Conservation (phyloP, 1,284 basidiomycete species). For the Veloporphyrellus conicus region DNA sequence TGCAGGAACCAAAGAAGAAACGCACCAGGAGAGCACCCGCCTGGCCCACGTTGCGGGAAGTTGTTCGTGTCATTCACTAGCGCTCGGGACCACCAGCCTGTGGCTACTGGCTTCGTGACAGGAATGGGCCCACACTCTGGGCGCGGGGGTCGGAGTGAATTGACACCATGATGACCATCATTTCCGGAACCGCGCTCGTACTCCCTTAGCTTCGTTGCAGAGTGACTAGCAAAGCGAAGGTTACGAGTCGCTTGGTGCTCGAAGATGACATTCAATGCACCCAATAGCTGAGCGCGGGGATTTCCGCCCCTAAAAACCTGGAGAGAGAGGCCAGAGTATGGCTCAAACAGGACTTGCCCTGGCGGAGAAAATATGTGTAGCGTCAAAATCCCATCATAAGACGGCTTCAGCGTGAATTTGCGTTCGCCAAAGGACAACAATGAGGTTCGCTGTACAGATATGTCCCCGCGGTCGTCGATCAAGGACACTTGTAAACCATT, state of each 20-base stretch:
- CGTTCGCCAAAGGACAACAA: neutral
- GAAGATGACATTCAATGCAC: constrained; percentile 14
- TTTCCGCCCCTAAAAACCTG: neutral
- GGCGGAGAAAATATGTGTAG: constrained; percentile 7
- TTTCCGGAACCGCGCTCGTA: neutral
- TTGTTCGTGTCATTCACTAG: neutral
- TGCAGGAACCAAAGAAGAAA: neutral
- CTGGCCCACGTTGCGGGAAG: constrained; percentile 4
- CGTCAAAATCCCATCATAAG: constrained; percentile 8
- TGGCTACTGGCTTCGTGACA: constrained; percentile 10
- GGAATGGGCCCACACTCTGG: constrained; percentile 4
- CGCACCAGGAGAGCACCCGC: constrained; percentile 8
- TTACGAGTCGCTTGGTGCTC: constrained; percentile 12
- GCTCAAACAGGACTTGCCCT: constrained; percentile 1
- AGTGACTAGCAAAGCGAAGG: constrained; percentile 8
- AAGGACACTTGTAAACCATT: constrained; percentile 6
- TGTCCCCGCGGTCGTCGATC: constrained; percentile 6
- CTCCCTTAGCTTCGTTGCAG: constrained; percentile 1
- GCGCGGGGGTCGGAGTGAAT: no score
- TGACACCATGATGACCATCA: neutral
- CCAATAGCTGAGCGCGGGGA: constrained; percentile 1
- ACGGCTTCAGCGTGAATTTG: neutral
- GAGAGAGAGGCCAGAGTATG: constrained; percentile 13
- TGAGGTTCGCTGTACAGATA: neutral
- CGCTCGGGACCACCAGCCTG: constrained; percentile 15